Percentiles rank a stretch among this genome's conserved stretches.
Conservation (phyloP, 345 rosid species). For the Turritis glabra region DNA sequence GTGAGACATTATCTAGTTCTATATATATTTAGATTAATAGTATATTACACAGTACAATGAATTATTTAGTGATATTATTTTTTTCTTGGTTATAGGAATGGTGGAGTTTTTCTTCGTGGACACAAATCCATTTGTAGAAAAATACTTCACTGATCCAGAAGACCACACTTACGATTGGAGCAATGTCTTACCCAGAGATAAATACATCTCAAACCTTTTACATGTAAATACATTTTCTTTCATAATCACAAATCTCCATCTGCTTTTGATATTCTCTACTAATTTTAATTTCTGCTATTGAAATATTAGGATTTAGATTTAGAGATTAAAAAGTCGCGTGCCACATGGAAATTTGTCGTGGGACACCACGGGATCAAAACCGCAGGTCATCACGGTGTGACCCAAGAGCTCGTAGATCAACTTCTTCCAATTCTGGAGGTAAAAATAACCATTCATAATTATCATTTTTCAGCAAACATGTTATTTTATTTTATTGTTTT, state of each 20-base stretch:
- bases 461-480: neutral
- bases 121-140: constrained; percentile 55
- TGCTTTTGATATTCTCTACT: neutral
- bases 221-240: constrained; percentile 34
- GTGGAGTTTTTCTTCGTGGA: constrained; percentile 62
- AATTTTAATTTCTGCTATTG: neutral
- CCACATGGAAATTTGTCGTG: constrained; percentile 64
- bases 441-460: neutral
- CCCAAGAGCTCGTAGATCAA: constrained; percentile 47
- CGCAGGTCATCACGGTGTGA: constrained; percentile 60
- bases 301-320: constrained; percentile 46
- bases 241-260: neutral
- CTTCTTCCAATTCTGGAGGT: constrained; percentile 62
- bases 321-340: constrained; percentile 46
- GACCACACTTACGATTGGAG: constrained; percentile 58
- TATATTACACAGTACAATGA: too few species aligned
- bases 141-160: constrained; percentile 46
- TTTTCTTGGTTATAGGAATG: constrained; percentile 34
- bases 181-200: constrained; percentile 39
- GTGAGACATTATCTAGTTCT: too few species aligned
- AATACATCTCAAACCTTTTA: constrained; percentile 43
- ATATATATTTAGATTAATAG: too few species aligned
- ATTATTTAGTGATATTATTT: neutral
- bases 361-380: constrained; percentile 68
- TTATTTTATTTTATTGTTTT: neutral